phyloP scores from a whole-genome alignment of 129 eudicot genomes.

The Chrysanthemum seticuspe region DNA sequence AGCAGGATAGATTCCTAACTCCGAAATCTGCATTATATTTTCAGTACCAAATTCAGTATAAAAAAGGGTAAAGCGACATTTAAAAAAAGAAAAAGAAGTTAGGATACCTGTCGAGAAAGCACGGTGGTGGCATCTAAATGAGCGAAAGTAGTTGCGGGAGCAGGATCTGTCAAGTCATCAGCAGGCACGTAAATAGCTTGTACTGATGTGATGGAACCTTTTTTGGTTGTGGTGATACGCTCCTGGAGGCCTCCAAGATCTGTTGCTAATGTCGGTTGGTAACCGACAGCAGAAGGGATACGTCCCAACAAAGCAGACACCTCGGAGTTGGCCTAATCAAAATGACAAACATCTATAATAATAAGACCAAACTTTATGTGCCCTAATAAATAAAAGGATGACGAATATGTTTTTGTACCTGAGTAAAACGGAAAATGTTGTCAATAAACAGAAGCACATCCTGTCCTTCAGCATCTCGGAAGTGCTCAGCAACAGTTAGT shows the following conservation, averaged over 20 bases:
- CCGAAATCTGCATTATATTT: slow-evolving; percentile 61
- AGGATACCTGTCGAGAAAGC: slow-evolving; percentile 80
- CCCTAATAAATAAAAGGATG: background rate
- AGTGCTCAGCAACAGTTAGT: slow-evolving; percentile 94
- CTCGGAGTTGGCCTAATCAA: slow-evolving; percentile 87
- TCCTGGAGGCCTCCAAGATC: slow-evolving; percentile 99
- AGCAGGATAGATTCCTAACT: slow-evolving; percentile 97
- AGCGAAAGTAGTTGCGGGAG: slow-evolving; percentile 99
- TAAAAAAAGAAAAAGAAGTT: background rate
- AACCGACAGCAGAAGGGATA: slow-evolving; percentile 98
- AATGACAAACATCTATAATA: slow-evolving; percentile 9
- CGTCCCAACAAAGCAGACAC: slow-evolving; percentile 99
- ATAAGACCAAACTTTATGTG: background rate
- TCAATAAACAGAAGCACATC: slow-evolving; percentile 95
- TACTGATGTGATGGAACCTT: slow-evolving; percentile 96
- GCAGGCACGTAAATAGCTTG: slow-evolving; percentile 99
- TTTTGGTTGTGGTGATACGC: slow-evolving; percentile 94
- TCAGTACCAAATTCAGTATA: background rate
- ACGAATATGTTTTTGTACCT: slow-evolving; percentile 37
- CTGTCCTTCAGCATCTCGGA: slow-evolving; percentile 99
- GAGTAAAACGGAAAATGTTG: slow-evolving; percentile 97
- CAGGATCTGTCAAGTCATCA: slow-evolving; percentile 99
- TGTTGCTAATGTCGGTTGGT: slow-evolving; percentile 96
- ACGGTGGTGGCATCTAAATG: slow-evolving; percentile 99
- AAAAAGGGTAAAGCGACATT: background rate